Percentiles rank a stretch among this genome's conserved stretches.
Conservation (phyloP, 176 grass and related monocot genomes). For the Musa schizocarpa region DNA sequence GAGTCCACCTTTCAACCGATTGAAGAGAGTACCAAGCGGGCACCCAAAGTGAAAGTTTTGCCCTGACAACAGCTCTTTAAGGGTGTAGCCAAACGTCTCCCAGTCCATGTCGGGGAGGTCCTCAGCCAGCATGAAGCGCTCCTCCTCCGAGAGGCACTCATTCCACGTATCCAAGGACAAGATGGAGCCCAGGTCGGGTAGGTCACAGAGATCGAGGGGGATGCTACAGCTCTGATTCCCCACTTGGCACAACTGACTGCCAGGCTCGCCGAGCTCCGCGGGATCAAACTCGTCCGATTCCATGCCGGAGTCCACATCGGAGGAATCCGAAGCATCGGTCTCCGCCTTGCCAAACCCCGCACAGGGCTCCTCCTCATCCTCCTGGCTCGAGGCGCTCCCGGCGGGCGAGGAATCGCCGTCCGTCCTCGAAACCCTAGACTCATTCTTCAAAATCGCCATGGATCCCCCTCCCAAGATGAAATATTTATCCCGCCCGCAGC, state of each 20-base stretch:
- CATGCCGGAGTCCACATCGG: conserved; percentile 64
- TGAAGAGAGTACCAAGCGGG: conserved; percentile 39
- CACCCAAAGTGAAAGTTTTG: conserved; percentile 68
- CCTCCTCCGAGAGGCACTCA: conserved; percentile 54
- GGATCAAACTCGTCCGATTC: conserved; percentile 49
- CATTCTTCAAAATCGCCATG: conserved; percentile 79
- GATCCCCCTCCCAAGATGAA: conserved; percentile 5
- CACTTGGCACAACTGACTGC: conserved; percentile 50
- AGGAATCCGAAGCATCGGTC: conserved; percentile 31
- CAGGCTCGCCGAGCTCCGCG: conserved; percentile 37
- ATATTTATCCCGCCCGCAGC: neutral
- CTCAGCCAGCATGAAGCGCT: conserved; percentile 41
- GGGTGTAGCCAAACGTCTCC: conserved; percentile 58
- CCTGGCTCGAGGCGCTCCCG: conserved; percentile 29
- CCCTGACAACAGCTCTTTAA: conserved; percentile 65
- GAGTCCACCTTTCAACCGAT: conserved; percentile 52
- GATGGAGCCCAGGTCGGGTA: conserved; percentile 26
- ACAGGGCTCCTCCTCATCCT: conserved; percentile 31
- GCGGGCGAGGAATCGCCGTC: conserved; percentile 25
- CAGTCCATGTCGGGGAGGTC: conserved; percentile 71
- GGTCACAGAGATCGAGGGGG: conserved; percentile 50
- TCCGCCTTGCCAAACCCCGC: conserved; percentile 34
- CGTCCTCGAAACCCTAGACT: conserved; percentile 32
- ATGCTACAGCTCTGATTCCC: conserved; percentile 47
- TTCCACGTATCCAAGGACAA: conserved; percentile 72